Evolutionary conservation across 768 basidiomycete species (phyloP).

Genomic region (Lactarius evosmus): DNA sequence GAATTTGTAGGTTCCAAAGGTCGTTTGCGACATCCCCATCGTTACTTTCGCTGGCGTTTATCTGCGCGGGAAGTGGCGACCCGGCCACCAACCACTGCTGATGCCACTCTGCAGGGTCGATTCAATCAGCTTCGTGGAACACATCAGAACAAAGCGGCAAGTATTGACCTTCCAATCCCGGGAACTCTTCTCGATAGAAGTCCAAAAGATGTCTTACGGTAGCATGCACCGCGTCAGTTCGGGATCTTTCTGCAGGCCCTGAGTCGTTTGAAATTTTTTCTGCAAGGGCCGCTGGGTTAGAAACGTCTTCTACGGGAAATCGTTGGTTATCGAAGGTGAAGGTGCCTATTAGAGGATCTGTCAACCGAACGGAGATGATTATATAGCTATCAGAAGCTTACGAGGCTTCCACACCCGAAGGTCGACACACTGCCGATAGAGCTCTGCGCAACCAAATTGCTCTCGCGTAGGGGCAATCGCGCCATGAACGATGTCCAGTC

Average conservation of each 20-base stretch:
- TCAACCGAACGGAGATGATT: background rate
- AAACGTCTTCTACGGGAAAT: constrained; percentile 16
- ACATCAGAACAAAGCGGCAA: background rate
- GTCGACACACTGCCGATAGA: constrained; percentile 18
- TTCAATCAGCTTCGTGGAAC: background rate
- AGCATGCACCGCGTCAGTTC: constrained; percentile 9
- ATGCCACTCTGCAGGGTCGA: constrained; percentile 8
- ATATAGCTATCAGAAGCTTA: background rate
- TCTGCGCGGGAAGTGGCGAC: constrained; percentile 15
- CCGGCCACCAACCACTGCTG: constrained; percentile 13
- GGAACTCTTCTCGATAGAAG: constrained; percentile 21
- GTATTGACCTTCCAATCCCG: constrained; percentile 13
- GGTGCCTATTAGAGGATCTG: constrained; percentile 2
- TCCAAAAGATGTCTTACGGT: constrained; percentile 14
- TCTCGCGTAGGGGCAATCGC: constrained; percentile 13
- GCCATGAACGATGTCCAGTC: constrained; percentile 10
- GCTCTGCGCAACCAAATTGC: constrained; percentile 17
- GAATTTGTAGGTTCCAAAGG: constrained; percentile 19
- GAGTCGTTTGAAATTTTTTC: constrained; percentile 7
- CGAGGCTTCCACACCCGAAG: constrained; percentile 18
- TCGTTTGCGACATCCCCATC: background rate
- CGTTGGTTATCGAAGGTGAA: constrained; percentile 13
- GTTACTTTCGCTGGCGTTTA: too few species aligned
- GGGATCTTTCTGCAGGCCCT: constrained; percentile 1
- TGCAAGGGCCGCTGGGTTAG: constrained; percentile 10